Evolutionary conservation across 176 grass and related monocot genomes (phyloP).

Genomic region (Aegilops umbellulata): DNA sequence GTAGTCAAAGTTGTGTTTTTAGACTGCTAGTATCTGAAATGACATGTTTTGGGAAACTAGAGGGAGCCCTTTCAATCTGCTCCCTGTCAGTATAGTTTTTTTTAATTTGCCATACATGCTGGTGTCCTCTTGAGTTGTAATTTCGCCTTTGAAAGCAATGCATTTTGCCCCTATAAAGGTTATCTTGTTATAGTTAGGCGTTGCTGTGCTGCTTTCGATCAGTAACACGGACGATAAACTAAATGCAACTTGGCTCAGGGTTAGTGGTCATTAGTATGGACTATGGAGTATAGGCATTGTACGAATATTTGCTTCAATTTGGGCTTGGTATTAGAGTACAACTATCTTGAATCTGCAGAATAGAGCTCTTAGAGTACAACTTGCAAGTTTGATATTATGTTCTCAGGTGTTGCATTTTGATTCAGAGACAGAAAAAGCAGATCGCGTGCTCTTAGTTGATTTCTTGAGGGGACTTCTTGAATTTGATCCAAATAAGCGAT

Average conservation of each 20-base stretch:
- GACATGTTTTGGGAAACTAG: background rate
- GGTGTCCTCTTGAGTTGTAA: no score
- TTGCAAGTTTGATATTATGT: slow-evolving; percentile 56
- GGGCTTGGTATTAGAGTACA: background rate
- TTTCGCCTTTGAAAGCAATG: no score
- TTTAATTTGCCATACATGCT: no score
- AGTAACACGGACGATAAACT: no score
- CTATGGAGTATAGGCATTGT: no score
- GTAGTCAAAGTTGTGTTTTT: background rate
- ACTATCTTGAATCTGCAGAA: slow-evolving; percentile 13
- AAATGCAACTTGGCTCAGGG: no score
- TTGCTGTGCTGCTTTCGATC: no score
- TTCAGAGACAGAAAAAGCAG: slow-evolving; percentile 74
- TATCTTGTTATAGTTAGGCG: no score
- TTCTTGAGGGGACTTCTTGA: slow-evolving; percentile 96
- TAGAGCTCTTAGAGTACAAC: slow-evolving; percentile 42
- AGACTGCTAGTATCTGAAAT: background rate
- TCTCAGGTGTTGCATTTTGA: slow-evolving; percentile 63
- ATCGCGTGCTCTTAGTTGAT: slow-evolving; percentile 79
- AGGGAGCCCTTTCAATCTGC: background rate
- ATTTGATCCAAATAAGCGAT: slow-evolving; percentile 88
- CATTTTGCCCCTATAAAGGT: no score
- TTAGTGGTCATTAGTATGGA: no score
- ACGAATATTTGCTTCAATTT: no score
- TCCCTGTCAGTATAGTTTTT: background rate